Percentiles rank a stretch among this genome's conserved stretches.
Conservation (phyloP, 495 filamentous ascomycete species). For the Aspergillus wentii region DNA sequence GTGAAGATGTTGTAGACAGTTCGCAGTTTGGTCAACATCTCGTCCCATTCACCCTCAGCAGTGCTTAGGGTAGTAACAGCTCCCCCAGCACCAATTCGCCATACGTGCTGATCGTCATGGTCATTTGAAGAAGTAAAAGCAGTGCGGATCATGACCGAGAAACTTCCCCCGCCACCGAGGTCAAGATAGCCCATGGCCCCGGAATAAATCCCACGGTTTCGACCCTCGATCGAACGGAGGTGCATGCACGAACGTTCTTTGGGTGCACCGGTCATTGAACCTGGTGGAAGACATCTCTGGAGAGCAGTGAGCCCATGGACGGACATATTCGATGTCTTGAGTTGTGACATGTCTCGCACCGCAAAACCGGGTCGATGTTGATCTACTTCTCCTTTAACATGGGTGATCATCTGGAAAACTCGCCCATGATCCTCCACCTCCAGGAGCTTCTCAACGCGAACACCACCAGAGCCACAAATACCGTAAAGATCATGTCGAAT, state of each 20-base stretch:
- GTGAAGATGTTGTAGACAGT: constrained; percentile 54
- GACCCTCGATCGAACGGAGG: constrained; percentile 60
- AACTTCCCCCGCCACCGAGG: constrained; percentile 78
- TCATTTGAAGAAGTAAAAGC: constrained; percentile 62
- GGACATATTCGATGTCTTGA: constrained; percentile 35
- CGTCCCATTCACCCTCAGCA: constrained; percentile 75
- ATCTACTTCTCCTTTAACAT: constrained; percentile 67
- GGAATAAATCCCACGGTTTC: constrained; percentile 72
- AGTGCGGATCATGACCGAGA: constrained; percentile 80
- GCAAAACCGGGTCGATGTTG: constrained; percentile 28
- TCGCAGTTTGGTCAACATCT: constrained; percentile 81
- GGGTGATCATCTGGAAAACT: constrained; percentile 85
- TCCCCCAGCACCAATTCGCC: constrained; percentile 84
- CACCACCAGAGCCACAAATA: constrained; percentile 65
- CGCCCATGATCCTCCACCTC: constrained; percentile 84
- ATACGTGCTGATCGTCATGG: constrained; percentile 49
- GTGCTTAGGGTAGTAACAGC: constrained; percentile 80
- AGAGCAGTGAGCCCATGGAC: constrained; percentile 68
- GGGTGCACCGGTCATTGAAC: constrained; percentile 92
- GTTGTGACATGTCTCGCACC: constrained; percentile 26
- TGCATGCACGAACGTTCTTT: constrained; percentile 88
- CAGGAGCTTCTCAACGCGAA: constrained; percentile 65
- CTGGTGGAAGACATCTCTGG: constrained; percentile 73
- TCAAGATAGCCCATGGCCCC: constrained; percentile 88
- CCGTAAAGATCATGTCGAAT: constrained; percentile 87